Base-by-base conservation (phyloP, 2,329 filamentous ascomycete genomes). In the Fusarium nygamai region DNA sequence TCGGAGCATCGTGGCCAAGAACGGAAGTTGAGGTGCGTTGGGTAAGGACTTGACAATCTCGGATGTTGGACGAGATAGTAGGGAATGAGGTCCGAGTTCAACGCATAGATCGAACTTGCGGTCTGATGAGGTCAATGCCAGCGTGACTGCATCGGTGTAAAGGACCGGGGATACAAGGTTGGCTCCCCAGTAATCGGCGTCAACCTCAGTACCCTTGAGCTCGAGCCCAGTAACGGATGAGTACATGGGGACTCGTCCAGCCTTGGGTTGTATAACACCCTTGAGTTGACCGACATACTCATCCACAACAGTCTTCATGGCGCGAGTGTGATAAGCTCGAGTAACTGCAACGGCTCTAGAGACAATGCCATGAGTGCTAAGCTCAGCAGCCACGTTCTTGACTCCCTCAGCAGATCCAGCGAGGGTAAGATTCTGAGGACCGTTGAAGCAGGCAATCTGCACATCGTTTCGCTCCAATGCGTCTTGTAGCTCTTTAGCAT, bases 381-480 rank as follows among this genome's bases (percentile, higher is more conserved):
- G 70, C 50, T 76, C 74, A 33, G 48, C 29, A 10, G 74, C 57
- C 17, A 76, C 48, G 8, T 69, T 76, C 57, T 72, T 59, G 39
- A 77, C 41, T 19, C 72, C 74, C 24, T 76, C 74, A 9, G 53
- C 58, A 48, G 74, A 54, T 4, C 74, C 74, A 8, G 74, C 74
- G 14, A 76, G 74, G 16, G 74, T 77, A 3, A 76, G 54, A 8
- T 76, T 76, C 57, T 76, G 64, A 33, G 74, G 74, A 24, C 74
- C 74, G 14, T 76, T 76, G 62, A 76, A 77, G 44, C 74, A 76
- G 0, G 74, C 69, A 67, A 76, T 77, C 43, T 76, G 74, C 36
- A 76, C 74, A 44, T 72, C 60, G 10, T 76, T 57, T 56, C 61
- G 53, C 36, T 76, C 44, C 50, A 76, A 34, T 31, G 70, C 29